Base-by-base conservation (phyloP, 2,329 filamentous ascomycete genomes). In the Erysiphe pulchra region DNA sequence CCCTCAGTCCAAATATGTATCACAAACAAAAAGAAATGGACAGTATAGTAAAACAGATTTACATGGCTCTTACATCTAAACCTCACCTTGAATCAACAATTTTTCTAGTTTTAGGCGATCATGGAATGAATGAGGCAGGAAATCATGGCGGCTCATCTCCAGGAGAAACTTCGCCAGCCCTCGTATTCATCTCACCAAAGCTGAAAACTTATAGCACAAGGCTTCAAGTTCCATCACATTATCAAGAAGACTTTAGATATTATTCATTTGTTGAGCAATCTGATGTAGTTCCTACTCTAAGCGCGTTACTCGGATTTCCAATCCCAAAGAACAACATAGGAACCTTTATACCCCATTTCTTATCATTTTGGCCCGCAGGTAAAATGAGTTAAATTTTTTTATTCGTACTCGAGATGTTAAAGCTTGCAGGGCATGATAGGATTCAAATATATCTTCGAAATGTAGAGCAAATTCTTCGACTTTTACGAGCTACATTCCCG, bases 111-210 rank as follows among this genome's bases (percentile, higher is more conserved):
- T 84, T 79, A 47, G 90, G 90, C 47, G 92, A 98, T 55, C 90
- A 98, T 58, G 90, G 90, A n/a, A 98, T 98, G 90, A 98, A 95
- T 54, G 87, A 95, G 54, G 90, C 83, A 17, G 90, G 90, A 2
- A 95, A 95, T 53, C 90, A 98, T 58, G 90, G 90, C 30, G 90
- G 87, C 36, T 94, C 87, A 10, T 86, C 86, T 0, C 73, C 84
- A 1, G 87, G 90, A 39, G 90, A 98, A 64, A 95, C 90, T 1
- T 94, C 87, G 0, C 80, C 90, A 0, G 90, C 90, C 14, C 64
- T 98, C 10, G 71, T 94, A 17, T 95, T 98, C 59, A 73, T 92
- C 51, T 90, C 85, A 2, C 85, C 87, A 0, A 90, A 84, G 56
- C 67, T 93, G 39, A 73, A 70, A 54, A 57, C 62, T 1, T 63